A percentile compares a stretch with the other conserved stretches of the same genome.
These are phyloP conservation scores for Melastoma candidum DNA, from an alignment of 441 rosid genomes.

Conservation along the genomic window DNA sequence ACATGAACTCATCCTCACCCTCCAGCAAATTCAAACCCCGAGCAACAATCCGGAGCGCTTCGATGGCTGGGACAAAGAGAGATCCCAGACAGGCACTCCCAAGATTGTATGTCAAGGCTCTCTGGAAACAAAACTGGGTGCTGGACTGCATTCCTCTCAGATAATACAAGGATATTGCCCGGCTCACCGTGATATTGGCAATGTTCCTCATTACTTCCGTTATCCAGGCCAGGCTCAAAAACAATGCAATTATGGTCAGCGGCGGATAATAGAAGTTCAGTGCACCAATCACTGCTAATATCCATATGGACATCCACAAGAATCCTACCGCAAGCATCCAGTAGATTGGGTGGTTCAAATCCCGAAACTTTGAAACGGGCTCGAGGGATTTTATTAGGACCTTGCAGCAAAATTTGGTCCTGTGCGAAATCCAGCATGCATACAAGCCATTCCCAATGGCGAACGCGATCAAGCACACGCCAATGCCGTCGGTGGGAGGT, in stretches of 20 bases:
- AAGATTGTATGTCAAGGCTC: constrained; percentile 62
- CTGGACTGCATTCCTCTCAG: constrained; percentile 86
- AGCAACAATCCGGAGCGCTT: constrained; percentile 72
- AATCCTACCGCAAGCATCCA: constrained; percentile 77
- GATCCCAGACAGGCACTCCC: constrained; percentile 98
- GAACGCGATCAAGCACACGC: constrained; percentile 65
- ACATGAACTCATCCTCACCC: constrained; percentile 98
- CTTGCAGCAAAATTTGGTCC: constrained; percentile 51
- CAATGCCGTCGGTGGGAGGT: constrained; percentile 69
- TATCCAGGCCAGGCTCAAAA: constrained; percentile 64
- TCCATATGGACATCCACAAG: constrained; percentile 96
- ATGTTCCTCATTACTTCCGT: constrained; percentile 93
- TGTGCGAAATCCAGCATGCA: constrained; percentile 73
- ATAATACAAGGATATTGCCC: constrained; percentile 74
- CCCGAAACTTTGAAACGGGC: constrained; percentile 61
- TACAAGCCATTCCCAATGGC: constrained; percentile 81
- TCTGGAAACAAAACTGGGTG: constrained; percentile 72
- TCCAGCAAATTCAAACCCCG: constrained; percentile 82
- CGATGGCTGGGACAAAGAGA: constrained; percentile 75
- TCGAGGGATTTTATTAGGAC: constrained; percentile 55
- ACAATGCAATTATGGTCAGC: constrained; percentile 42
- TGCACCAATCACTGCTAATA: constrained; percentile 79
- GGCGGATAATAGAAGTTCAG: constrained; percentile 52
- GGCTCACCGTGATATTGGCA: constrained; percentile 70
- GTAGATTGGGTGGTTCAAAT: constrained; percentile 68